Base-by-base conservation (phyloP, 495 filamentous ascomycete genomes). In the Sporormia fimetaria region DNA sequence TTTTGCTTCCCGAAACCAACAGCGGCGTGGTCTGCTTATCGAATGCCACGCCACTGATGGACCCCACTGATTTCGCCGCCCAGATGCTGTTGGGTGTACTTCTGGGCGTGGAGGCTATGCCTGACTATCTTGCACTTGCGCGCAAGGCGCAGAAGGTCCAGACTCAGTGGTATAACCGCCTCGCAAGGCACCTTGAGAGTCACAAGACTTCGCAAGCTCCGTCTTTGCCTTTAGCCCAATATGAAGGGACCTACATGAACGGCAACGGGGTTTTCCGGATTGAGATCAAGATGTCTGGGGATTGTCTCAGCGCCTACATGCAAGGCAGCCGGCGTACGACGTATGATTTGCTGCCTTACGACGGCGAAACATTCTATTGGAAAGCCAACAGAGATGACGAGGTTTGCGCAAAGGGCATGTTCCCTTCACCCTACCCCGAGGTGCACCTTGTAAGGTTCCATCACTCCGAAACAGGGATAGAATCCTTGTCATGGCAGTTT, bases 291-390 rank as follows among this genome's bases (percentile, higher is more conserved):
- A 10, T 14, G n/a, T 8, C 30, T 10, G 12, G 30, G 22, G 12
- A n/a, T 16, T 15, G 25, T n/a, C 12, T 28, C 18, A n/a, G n/a
- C n/a, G n/a, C n/a, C n/a, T n/a, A n/a, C n/a, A n/a, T n/a, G n/a
- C n/a, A n/a, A n/a, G n/a, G n/a, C n/a, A n/a, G n/a, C n/a, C n/a
- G n/a, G n/a, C n/a, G n/a, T n/a, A 39, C 37, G 16, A 27, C n/a
- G n/a, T 39, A 27, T 17, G 24, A 25, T 7, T 25, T 39, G 8
- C n/a, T 28, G 4, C 37, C 37, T 6, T 39, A 29, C 23, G 22
- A 39, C 25, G 23, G 37, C 10, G 37, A 39, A 17, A 39, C 37
- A 8, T 39, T 39, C 21, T 39, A 39, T 16, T 39, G 37, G 37
- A n/a, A 15, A 25, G 37, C 24, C 14, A 29, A 39, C 20, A 7